phyloP scores from a whole-genome alignment of 1,284 basidiomycete genomes.

The Leccinum subrobustum region DNA sequence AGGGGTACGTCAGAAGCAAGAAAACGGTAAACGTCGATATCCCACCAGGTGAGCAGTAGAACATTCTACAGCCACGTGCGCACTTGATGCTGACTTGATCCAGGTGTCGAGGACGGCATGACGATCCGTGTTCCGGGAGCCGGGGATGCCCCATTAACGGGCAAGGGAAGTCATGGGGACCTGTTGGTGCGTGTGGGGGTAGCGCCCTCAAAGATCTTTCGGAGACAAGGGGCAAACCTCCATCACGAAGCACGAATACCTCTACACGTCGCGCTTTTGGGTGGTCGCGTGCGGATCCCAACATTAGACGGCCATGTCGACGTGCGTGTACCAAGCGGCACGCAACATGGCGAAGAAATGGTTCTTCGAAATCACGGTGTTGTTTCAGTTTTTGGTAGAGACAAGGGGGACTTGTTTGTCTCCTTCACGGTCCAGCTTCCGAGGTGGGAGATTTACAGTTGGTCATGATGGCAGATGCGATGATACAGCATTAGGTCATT shows the following conservation, averaged over 20 bases:
- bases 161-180: slow-evolving; percentile 80
- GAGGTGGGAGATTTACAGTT: slow-evolving; percentile 55
- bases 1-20: slow-evolving; percentile 84
- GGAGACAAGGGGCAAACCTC: slow-evolving; percentile 89
- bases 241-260: slow-evolving; percentile 93
- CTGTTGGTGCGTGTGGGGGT: slow-evolving; percentile 89
- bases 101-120: slow-evolving; percentile 97
- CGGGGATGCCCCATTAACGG: slow-evolving; percentile 85
- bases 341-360: slow-evolving; percentile 97
- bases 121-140: slow-evolving; percentile 80
- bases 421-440: slow-evolving; percentile 89
- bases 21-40: slow-evolving; percentile 85
- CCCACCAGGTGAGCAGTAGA: slow-evolving; percentile 65
- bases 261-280: slow-evolving; percentile 88
- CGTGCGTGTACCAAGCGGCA: slow-evolving; percentile 89
- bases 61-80: slow-evolving; percentile 12
- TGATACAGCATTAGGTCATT: slow-evolving; percentile 58
- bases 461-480: slow-evolving; percentile 17
- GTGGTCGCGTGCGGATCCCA: slow-evolving; percentile 90
- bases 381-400: slow-evolving; percentile 61
- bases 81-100: slow-evolving; percentile 14
- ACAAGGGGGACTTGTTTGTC: slow-evolving; percentile 89
- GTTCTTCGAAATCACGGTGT: slow-evolving; percentile 90
- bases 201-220: slow-evolving; percentile 80
- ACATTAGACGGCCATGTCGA: slow-evolving; percentile 97